A percentile compares a stretch with the other conserved stretches of the same genome.
Conservation (phyloP, 257 asterid genomes). For the Rubia yunnanensis region DNA sequence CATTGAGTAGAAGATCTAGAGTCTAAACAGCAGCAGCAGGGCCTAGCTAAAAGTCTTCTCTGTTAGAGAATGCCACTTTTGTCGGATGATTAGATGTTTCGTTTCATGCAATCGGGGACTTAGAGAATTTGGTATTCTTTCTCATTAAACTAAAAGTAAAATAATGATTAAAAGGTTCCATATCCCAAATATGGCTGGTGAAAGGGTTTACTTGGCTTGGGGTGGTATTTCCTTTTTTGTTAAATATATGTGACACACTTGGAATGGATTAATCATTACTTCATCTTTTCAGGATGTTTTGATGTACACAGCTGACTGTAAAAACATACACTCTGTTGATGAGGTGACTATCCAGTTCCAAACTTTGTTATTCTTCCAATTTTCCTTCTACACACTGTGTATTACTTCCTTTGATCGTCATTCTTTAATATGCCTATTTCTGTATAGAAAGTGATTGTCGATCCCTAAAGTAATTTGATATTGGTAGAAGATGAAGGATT, state of each 20-base stretch:
- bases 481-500: neutral
- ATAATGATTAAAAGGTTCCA: neutral
- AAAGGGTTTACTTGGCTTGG: neutral
- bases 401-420: neutral
- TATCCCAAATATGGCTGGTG: neutral
- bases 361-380: neutral
- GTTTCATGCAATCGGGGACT: neutral
- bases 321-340: slow-evolving; percentile 70
- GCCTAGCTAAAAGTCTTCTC: neutral
- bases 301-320: slow-evolving; percentile 76
- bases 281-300: slow-evolving; percentile 54
- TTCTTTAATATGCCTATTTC: neutral
- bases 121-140: neutral
- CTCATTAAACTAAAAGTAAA: neutral
- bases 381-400: neutral
- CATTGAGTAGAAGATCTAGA: neutral
- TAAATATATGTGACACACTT: neutral
- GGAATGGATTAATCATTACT: slow-evolving; percentile 14
- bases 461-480: neutral
- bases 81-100: neutral
- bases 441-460: neutral
- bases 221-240: neutral
- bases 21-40: neutral
- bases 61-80: neutral
- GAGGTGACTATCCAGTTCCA: slow-evolving; percentile 36